Evolutionary conservation across 768 basidiomycete genomes (phyloP).

Genomic region (Lyophyllum shimeji): DNA sequence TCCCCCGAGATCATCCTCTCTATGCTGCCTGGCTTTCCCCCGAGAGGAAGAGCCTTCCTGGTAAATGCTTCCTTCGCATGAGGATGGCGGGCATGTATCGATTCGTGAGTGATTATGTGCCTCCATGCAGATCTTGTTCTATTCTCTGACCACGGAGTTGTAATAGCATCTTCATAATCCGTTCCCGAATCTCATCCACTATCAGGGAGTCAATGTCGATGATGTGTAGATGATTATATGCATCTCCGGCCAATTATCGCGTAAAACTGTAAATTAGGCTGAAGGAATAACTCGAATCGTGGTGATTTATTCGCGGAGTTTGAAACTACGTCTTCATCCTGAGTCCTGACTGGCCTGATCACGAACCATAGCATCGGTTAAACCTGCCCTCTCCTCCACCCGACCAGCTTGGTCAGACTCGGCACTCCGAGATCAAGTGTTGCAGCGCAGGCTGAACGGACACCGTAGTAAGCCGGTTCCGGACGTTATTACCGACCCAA

Average conservation of each 20-base stretch:
- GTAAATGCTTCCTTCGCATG: slow-evolving; percentile 61
- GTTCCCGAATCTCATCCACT: slow-evolving; percentile 56
- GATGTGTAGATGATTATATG: not conserved
- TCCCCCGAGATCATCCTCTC: slow-evolving; percentile 48
- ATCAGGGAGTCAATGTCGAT: slow-evolving; percentile 32
- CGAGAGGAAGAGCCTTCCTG: slow-evolving; percentile 46
- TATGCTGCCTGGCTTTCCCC: slow-evolving; percentile 51
- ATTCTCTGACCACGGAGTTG: not conserved
- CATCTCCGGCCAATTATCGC: too few relatives aligned
- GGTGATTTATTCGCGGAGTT: slow-evolving; percentile 4
- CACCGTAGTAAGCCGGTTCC: not conserved
- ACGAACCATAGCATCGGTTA: not conserved
- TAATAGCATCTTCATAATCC: slow-evolving; percentile 51
- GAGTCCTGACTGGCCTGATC: too few relatives aligned
- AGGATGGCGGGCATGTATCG: slow-evolving; percentile 55
- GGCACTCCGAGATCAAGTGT: not conserved
- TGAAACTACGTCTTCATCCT: not conserved
- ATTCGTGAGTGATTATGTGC: slow-evolving; percentile 41
- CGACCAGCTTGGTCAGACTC: not conserved
- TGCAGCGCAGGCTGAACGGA: not conserved
- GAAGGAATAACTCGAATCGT: too few relatives aligned
- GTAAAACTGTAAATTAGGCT: too few relatives aligned
- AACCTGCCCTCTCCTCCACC: not conserved
- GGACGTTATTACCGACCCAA: not conserved
- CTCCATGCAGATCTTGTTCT: not conserved